Base-by-base conservation (phyloP, 352 stramenopile species). In the Phytophthora melonis region DNA sequence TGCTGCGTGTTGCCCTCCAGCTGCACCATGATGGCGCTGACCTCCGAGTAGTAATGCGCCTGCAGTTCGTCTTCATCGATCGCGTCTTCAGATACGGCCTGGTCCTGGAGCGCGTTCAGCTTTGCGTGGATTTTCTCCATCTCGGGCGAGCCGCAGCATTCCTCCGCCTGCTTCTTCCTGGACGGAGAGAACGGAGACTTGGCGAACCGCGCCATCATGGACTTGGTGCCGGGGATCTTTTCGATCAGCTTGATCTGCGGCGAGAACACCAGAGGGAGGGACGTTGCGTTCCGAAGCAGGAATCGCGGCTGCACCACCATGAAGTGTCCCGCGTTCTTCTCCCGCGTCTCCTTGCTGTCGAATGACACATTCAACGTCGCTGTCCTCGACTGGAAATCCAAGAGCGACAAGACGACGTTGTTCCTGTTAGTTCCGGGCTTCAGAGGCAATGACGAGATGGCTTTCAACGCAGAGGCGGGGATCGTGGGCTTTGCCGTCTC, bases 91-190 rank as follows among this genome's bases (percentile, higher is more conserved):
- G 78, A 72, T 2, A 77, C 63, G 32, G 63, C 70, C 58, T 60
- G 56, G 14, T 72, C 89, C 36, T 78, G 50, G 0, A 93, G 73
- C 1, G 80, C 69, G 57, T 94, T 94, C 0, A 95, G 47, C 41
- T 95, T 95, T 0, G 75, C 78, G 54, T 95, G 88, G 47, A 95
- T 91, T 59, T 82, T 80, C 56, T 95, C 88, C 5, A 94, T 74
- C 23, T 92, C 82, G 5, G 80, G 63, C 8, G 85, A 90, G 0
- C 80, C 81, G 41, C 85, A 93, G 52, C 87, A 94, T 27, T 75
- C 73, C 0, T 77, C 52, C 1, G 59, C 50, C 50, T 81, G 68
- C 62, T 93, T 93, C 30, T 78, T 86, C 47, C 72, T 63, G 7
- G 79, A 71, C 53, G 62, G 62, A 34, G 82, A 80, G 25, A 95